Evolutionary conservation across 169 alveolate genomes (phyloP).

Genomic region (Plasmodium gaboni): DNA sequence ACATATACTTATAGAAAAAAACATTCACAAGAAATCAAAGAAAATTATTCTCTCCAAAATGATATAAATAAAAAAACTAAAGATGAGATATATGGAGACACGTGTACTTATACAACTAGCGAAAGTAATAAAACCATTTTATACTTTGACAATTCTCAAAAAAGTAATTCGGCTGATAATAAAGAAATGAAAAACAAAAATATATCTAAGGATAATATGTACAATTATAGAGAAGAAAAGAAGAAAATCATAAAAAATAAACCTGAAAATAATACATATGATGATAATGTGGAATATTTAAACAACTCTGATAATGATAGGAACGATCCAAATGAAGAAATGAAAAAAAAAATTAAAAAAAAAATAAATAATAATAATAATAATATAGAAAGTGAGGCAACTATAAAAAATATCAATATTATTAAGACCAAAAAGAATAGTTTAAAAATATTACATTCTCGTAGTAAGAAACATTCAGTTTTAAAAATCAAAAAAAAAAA

Average conservation of each 20-base stretch:
- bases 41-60: no score
- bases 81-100: conserved; percentile 7
- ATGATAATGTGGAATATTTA: no score
- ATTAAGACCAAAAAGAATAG: background rate
- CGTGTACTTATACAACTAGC: conserved; percentile 9
- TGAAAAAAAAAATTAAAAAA: no score
- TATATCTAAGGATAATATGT: background rate
- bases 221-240: conserved; percentile 12
- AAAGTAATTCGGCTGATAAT: conserved; percentile 31
- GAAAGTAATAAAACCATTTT: conserved; percentile 37
- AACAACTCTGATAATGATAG: no score
- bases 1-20: background rate
- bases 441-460: background rate
- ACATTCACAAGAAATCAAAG: no score
- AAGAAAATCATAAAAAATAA: background rate
- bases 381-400: no score
- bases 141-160: conserved; percentile 16
- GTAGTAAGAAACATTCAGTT: background rate
- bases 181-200: conserved; percentile 2
- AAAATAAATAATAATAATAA: no score
- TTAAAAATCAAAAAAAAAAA: conserved; percentile 6
- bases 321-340: no score
- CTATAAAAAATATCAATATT: no score
- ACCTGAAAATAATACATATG: background rate
- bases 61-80: background rate